A percentile compares a stretch with the other conserved stretches of the same genome.
These are phyloP conservation scores for Colletotrichum shisoi DNA, from an alignment of 2,329 filamentous ascomycete species.

Conservation along the genomic window DNA sequence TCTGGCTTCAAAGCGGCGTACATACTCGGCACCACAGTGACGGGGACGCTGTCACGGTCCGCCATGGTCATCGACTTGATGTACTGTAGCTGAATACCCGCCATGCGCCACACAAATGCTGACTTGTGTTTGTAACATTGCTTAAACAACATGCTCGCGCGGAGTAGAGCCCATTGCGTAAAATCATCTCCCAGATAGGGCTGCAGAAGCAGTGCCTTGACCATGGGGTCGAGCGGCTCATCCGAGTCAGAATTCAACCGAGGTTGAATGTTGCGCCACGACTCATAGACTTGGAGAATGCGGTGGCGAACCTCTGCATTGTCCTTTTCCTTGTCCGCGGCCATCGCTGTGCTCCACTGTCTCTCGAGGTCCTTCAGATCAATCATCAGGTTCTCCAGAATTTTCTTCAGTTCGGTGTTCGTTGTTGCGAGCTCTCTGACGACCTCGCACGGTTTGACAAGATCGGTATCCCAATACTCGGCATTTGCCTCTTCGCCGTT, in stretches of 20 bases:
- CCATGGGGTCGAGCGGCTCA: conserved; percentile 32
- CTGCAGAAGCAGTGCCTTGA: conserved; percentile 42
- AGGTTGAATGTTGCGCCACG: conserved; percentile 55
- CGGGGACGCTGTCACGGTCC: conserved; percentile 40
- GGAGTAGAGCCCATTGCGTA: conserved; percentile 57
- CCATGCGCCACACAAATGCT: conserved; percentile 57
- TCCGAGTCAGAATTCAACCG: not conserved
- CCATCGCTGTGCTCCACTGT: conserved; percentile 47
- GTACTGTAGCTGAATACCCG: conserved; percentile 57
- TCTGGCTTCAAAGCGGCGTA: conserved; percentile 52
- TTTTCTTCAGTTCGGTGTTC: conserved; percentile 44
- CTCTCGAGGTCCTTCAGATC: conserved; percentile 46
- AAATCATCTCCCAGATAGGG: conserved; percentile 44
- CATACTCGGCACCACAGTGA: conserved; percentile 50
- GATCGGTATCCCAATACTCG: conserved; percentile 50
- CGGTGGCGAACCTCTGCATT: conserved; percentile 42
- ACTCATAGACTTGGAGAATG: conserved; percentile 50
- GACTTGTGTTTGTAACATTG: conserved; percentile 44
- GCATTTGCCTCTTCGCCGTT: conserved; percentile 17
- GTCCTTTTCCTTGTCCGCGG: conserved; percentile 20
- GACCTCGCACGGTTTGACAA: conserved; percentile 47
- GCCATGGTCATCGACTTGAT: conserved; percentile 53
- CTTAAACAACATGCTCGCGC: conserved; percentile 60
- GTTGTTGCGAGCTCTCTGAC: conserved; percentile 46
- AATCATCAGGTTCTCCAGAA: conserved; percentile 48